A percentile compares a stretch with the other conserved stretches of the same genome.
These are phyloP conservation scores for Aspergillus tamarii DNA, from an alignment of 2,329 filamentous ascomycete genomes.

Conservation along the genomic window DNA sequence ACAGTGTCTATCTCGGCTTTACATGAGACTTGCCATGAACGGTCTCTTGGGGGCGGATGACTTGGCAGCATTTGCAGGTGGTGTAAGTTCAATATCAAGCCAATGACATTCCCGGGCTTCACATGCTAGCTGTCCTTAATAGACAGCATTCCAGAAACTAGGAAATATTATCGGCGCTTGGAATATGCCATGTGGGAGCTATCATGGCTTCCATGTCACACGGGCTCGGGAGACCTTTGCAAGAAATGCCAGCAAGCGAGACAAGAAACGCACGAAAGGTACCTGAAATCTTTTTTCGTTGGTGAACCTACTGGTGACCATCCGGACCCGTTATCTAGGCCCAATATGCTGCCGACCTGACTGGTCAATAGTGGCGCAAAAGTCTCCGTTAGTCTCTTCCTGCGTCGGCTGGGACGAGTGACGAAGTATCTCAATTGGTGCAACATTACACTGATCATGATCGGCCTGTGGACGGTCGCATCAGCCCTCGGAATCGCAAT, in stretches of 20 bases:
- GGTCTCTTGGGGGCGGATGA: conserved; percentile 29
- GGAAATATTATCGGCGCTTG: conserved; percentile 15
- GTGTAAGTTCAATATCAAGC: conserved; percentile 15
- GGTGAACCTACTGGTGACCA: too few relatives aligned
- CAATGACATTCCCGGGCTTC: background rate
- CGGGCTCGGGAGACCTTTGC: conserved; percentile 25
- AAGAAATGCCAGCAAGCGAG: too few relatives aligned
- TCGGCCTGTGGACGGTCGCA: background rate
- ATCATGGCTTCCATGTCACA: conserved; percentile 27
- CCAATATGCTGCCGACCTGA: too few relatives aligned
- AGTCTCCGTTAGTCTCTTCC: background rate
- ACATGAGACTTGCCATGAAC: conserved; percentile 29
- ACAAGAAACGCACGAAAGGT: too few relatives aligned
- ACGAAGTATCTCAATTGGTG: background rate
- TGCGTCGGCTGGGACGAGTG: background rate
- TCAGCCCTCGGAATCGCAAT: background rate
- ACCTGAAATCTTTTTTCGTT: too few relatives aligned
- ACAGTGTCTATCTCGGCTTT: conserved; percentile 24
- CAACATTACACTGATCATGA: background rate
- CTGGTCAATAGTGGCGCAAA: background rate
- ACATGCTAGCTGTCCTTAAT: too few relatives aligned
- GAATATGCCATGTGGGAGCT: conserved; percentile 27
- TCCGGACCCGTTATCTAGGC: too few relatives aligned
- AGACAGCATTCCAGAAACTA: too few relatives aligned
- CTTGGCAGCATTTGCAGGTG: conserved; percentile 19